A percentile compares a stretch with the other conserved stretches of the same genome.
Evolutionary conservation across 163 green algal species (phyloP).

Genomic region (Scenedesmus sp.): DNA sequence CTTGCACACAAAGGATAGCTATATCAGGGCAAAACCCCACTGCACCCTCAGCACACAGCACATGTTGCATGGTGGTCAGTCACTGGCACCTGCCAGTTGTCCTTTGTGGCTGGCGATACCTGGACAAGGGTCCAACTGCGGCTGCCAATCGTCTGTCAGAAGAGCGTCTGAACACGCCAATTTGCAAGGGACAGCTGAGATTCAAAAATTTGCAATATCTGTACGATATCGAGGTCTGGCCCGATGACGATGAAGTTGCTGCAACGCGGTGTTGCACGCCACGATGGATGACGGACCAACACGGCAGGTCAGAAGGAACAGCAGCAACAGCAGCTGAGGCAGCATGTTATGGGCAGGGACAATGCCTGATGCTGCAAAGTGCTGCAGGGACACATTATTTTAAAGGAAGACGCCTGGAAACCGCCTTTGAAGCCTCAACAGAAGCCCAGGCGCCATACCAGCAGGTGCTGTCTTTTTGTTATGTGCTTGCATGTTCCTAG

Average conservation of each 20-base stretch:
- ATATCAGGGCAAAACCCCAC: too few species aligned
- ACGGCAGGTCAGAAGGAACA: background rate
- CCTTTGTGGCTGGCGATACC: background rate
- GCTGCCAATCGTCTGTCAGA: background rate
- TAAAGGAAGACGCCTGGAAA: background rate
- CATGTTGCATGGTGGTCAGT: background rate
- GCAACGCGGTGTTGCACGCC: background rate
- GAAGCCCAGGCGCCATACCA: background rate
- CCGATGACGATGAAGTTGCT: background rate
- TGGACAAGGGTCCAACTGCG: background rate
- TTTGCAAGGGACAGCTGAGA: background rate
- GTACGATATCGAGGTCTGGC: background rate
- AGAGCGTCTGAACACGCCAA: background rate
- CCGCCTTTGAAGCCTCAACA: background rate
- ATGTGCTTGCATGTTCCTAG: background rate
- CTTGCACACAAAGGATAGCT: too few species aligned
- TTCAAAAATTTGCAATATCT: background rate
- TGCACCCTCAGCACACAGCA: background rate
- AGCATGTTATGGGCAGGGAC: background rate
- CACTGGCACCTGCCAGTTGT: background rate
- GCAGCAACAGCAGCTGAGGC: background rate
- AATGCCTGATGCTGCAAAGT: background rate
- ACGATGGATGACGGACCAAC: background rate
- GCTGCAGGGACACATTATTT: background rate
- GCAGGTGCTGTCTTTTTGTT: conserved; percentile 1